These are phyloP conservation scores for Odontarrhena argentea DNA, from an alignment of 345 rosid species.

Conservation along the genomic window DNA sequence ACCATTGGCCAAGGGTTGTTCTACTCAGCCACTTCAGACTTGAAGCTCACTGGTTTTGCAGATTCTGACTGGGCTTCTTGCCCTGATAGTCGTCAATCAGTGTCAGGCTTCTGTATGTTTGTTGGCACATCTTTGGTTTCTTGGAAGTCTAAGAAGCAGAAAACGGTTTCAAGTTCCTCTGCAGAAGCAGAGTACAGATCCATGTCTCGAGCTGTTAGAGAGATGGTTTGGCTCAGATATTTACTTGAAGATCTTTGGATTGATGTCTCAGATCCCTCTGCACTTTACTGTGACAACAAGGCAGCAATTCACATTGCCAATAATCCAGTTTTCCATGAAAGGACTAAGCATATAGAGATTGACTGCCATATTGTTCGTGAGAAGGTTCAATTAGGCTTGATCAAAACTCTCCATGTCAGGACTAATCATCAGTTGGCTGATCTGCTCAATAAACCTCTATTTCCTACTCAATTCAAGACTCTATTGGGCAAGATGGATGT, in stretches of 20 bases:
- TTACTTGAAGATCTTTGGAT: background rate
- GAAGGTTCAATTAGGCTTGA: background rate
- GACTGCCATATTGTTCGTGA: background rate
- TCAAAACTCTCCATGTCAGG: background rate
- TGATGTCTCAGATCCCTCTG: background rate
- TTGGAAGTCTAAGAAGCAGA: too few species aligned
- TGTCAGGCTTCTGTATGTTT: background rate
- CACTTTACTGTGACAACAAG: background rate
- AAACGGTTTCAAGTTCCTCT: too few species aligned
- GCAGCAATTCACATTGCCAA: background rate
- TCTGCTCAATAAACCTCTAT: background rate
- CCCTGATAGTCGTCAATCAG: background rate
- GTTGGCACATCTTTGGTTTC: too few species aligned
- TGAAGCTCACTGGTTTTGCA: background rate
- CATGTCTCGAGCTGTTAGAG: too few species aligned
- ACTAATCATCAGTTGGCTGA: background rate
- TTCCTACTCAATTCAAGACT: background rate
- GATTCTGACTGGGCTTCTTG: background rate
- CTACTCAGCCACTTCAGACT: background rate
- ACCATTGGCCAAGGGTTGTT: background rate
- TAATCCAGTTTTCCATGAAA: background rate
- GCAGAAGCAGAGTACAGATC: too few species aligned
- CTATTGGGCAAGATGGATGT: background rate
- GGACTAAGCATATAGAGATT: background rate
- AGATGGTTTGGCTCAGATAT: background rate